Evolutionary conservation across 805 yeast species (phyloP), one percentile per base, ranked within the genome.

Genomic region (Candida takata): DNA sequence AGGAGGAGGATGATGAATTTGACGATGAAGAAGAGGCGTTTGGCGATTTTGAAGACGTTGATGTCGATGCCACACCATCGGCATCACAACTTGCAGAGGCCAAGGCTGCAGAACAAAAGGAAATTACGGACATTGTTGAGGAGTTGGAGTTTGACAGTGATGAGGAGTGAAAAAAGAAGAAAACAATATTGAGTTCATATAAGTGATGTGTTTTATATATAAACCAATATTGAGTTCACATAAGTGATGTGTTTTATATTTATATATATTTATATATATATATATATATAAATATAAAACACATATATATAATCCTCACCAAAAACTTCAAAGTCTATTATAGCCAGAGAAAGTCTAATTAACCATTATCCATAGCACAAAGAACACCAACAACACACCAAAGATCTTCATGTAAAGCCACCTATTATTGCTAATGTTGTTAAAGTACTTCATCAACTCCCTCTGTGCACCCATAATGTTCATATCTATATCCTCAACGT

Each of bases 391-490:
- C 37, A 92, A 67, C 16, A 90, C 78, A 16, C 95, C 95, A 61
- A 92, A 92, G 11, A 90, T 77, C 64, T 84, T 86, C 35, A 84
- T 70, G 61, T 87, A 85, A 43, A 92, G 67, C 95, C 97, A 87
- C 51, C 97, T 72, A 60, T 90, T 92, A 51, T 82, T 84, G 35
- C 92, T 78, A 17, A 92, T 84, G 37, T 79, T 75, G 40, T 90
- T 84, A 55, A 82, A 92, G 60, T 88, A 92, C 58, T 87, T 90
- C 48, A 90, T 65, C 45, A 92, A 69, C 57, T 92, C 97, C 42
- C 97, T 66, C 57, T 92, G 97, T 0, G 98, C 98, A 2, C 97
- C 97, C 19, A 73, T 64, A 12, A 92, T 88, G 57, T 88, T 92
- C 55, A 90, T 57, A 50, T 85, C 77, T 36, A 90, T 86, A 52